These are phyloP conservation scores for Heimioporus sp. DNA, from an alignment of 768 basidiomycete genomes.

Conservation along the genomic window DNA sequence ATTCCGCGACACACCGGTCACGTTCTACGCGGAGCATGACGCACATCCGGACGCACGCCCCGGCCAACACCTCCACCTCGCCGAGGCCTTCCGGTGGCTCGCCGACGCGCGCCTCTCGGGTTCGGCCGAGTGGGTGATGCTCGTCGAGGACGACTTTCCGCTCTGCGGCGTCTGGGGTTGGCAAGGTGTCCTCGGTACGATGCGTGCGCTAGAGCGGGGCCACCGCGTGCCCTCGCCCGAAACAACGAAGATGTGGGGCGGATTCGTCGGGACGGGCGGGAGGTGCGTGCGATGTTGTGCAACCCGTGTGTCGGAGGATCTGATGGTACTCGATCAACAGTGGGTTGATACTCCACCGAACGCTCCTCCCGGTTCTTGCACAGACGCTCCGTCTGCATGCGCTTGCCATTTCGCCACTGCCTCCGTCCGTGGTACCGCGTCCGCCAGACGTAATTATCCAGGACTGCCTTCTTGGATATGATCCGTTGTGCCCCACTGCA, in stretches of 20 bases:
- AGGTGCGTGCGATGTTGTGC: constrained; percentile 22
- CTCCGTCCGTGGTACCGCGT: constrained; percentile 26
- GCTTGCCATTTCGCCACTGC: constrained; percentile 24
- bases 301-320: not conserved
- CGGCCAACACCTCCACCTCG: constrained; percentile 40
- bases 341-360: constrained; percentile 40
- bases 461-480: constrained; percentile 40
- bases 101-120: constrained; percentile 10
- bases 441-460: constrained; percentile 41
- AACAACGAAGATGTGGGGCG: constrained; percentile 29
- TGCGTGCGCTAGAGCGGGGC: constrained; percentile 28
- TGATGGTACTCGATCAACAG: constrained; percentile 16
- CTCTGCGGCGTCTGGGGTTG: constrained; percentile 38
- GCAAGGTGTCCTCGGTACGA: constrained; percentile 31
- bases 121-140: constrained; percentile 40
- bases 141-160: constrained; percentile 45
- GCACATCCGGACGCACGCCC: constrained; percentile 18
- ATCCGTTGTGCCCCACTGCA: constrained; percentile 36
- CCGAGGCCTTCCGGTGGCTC: constrained; percentile 41
- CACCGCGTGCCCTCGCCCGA: constrained; percentile 11
- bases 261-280: constrained; percentile 42
- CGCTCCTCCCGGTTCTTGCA: constrained; percentile 34
- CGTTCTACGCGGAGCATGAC: constrained; percentile 31
- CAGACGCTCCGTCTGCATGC: constrained; percentile 33
- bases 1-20: constrained; percentile 24